Evolutionary conservation across 2,329 filamentous ascomycete species (phyloP).

Genomic region (Curvularia sp.): DNA sequence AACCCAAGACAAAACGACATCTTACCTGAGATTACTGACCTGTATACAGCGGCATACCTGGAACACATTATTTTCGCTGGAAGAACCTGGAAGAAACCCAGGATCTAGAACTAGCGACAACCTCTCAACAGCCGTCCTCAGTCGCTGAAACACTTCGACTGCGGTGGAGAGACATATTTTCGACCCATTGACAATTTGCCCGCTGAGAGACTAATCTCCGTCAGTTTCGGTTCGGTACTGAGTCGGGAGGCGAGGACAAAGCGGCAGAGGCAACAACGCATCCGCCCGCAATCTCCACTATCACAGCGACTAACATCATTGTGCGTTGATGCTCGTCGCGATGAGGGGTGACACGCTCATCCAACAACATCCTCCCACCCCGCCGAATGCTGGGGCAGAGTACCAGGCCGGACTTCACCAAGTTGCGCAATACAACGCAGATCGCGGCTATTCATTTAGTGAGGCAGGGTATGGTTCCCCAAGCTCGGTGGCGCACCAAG

Average conservation of each 20-base stretch:
- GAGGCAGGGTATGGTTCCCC: constrained; percentile 43
- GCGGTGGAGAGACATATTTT: constrained; percentile 4
- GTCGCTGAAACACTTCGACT: constrained; percentile 16
- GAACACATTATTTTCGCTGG: constrained; percentile 22
- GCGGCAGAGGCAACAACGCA: constrained; percentile 12
- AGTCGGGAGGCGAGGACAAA: constrained; percentile 17
- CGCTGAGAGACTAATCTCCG: constrained; percentile 4
- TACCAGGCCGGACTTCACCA: constrained; percentile 51
- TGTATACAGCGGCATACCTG: constrained; percentile 30
- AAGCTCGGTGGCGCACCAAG: constrained; percentile 36
- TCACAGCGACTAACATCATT: constrained; percentile 12
- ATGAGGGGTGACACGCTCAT: constrained; percentile 48
- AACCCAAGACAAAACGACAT: constrained; percentile 36
- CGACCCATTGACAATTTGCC: background rate
- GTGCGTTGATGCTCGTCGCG: constrained; percentile 22
- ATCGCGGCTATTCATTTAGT: constrained; percentile 49
- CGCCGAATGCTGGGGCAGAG: constrained; percentile 42
- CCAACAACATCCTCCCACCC: constrained; percentile 49
- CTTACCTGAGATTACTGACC: constrained; percentile 36
- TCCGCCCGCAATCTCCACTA: constrained; percentile 13
- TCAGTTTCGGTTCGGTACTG: constrained; percentile 20
- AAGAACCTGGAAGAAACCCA: constrained; percentile 17
- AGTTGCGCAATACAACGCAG: constrained; percentile 54
- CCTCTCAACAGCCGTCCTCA: constrained; percentile 12
- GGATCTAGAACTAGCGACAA: constrained; percentile 2